Base-by-base conservation (phyloP, 768 basidiomycete species). In the Suillus subaureus region DNA sequence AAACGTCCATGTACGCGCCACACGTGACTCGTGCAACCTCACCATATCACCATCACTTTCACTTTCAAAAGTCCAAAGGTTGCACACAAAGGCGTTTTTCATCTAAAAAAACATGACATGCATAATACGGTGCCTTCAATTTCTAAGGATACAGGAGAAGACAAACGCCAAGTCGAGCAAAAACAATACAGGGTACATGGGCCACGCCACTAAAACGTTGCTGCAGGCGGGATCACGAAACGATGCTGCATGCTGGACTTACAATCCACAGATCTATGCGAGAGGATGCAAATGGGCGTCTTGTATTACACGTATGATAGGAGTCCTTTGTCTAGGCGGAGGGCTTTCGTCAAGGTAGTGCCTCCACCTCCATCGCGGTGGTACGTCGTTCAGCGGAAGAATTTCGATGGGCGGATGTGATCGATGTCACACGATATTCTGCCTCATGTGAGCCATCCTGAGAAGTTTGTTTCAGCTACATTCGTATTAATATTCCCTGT, bases 1-100 rank as follows among this genome's bases (percentile, higher is more conserved):
- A 55, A 55, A 71, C 67, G 73, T 70, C 70, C 68, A 67, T 67
- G 70, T 70, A 55, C 77, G 77, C 74, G 72, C 3, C 16, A 55
- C 76, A 77, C 76, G 76, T 77, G 76, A 77, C 73, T 42, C 21
- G 1, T 11, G 23, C 57, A 40, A 55, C 39, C 15, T 58, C 57
- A 21, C 2, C 39, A 42, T 60, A 18, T 40, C 26, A 15, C 39
- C 23, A 39, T 58, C 57, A 58, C 18, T 12, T 40, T 40, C 39
- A 52, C 26, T 52, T 35, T 35, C 35, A 35, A 35, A 35, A 1
- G 1, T 28, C 28, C 16, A 52, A 52, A 55, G 31, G 31, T 33
- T 12, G 31, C 21, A 55, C 49, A 51, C 47, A 51, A 51, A 60
- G 26, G 26, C 18, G 58, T 60, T 42, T 60, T 28, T 43, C 35